phyloP scores from a whole-genome alignment of 495 filamentous ascomycete species.

The Aspergillus homomorphus region DNA sequence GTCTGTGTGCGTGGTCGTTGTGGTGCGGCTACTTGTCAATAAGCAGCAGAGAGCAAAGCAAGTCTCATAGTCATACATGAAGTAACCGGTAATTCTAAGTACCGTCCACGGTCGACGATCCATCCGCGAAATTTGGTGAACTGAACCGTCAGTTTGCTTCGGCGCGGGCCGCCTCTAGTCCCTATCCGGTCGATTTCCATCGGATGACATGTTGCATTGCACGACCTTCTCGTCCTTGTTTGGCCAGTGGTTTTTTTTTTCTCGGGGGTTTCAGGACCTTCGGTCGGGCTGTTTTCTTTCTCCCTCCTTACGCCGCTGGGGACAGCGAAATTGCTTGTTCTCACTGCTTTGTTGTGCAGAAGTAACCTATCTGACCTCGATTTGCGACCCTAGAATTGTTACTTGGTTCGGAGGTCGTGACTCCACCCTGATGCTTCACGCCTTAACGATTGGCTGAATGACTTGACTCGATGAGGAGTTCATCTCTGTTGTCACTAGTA shows the following conservation, averaged over 20 bases:
- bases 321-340: constrained; percentile 4
- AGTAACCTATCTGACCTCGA: background rate
- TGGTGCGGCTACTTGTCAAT: no score
- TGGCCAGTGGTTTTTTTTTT: background rate
- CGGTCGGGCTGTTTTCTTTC: constrained; percentile 2
- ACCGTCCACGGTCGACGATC: background rate
- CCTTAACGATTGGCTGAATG: background rate
- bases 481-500: background rate
- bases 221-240: constrained; percentile 5
- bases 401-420: background rate
- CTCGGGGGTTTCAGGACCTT: background rate
- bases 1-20: no score
- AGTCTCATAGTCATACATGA: background rate
- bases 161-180: constrained; percentile 11
- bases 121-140: background rate
- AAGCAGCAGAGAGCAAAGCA: no score
- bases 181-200: background rate
- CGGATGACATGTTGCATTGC: background rate
- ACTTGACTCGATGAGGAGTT: background rate
- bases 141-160: constrained; percentile 9
- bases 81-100: background rate
- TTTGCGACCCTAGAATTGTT: background rate
- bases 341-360: background rate
- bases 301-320: no score
- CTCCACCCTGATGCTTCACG: background rate